A percentile compares a stretch with the other conserved stretches of the same genome.
These are phyloP conservation scores for Termitomyces titanicus DNA, from an alignment of 768 basidiomycete species.

Conservation along the genomic window DNA sequence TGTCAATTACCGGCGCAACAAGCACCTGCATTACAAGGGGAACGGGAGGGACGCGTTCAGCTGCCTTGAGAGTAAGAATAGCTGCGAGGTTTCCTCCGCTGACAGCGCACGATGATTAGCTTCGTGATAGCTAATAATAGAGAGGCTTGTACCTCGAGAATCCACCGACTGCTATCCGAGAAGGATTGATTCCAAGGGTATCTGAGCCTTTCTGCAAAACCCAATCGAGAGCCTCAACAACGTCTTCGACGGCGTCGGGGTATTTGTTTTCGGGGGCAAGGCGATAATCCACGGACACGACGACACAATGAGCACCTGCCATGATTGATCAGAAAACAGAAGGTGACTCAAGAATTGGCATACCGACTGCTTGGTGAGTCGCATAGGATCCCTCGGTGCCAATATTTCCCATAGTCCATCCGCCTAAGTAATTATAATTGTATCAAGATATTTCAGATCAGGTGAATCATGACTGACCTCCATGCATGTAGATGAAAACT, in stretches of 20 bases:
- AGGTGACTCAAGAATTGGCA: neutral
- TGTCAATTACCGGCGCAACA: constrained; percentile 71
- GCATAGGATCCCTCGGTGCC: neutral
- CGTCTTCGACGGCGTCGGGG: constrained; percentile 69
- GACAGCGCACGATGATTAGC: neutral
- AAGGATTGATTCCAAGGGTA: constrained; percentile 44
- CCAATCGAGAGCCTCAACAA: constrained; percentile 63
- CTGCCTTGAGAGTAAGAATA: constrained; percentile 61
- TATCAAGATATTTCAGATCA: neutral
- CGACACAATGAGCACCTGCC: constrained; percentile 56
- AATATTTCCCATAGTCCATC: neutral
- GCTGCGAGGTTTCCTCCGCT: constrained; percentile 74
- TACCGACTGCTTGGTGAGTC: neutral
- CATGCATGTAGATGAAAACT: constrained; percentile 69
- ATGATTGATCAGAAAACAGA: neutral
- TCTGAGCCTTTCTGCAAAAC: constrained; percentile 43
- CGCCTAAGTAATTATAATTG: no score
- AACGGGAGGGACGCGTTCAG: constrained; percentile 41
- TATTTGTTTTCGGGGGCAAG: constrained; percentile 70
- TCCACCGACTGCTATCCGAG: constrained; percentile 64
- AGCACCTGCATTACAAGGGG: constrained; percentile 60
- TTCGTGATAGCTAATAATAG: neutral
- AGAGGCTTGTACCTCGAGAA: constrained; percentile 52
- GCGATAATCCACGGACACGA: constrained; percentile 67
- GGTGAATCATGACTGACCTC: constrained; percentile 35